A percentile compares a stretch with the other conserved stretches of the same genome.
These are phyloP conservation scores for Suillus occidentalis DNA, from an alignment of 768 basidiomycete species.

Conservation along the genomic window DNA sequence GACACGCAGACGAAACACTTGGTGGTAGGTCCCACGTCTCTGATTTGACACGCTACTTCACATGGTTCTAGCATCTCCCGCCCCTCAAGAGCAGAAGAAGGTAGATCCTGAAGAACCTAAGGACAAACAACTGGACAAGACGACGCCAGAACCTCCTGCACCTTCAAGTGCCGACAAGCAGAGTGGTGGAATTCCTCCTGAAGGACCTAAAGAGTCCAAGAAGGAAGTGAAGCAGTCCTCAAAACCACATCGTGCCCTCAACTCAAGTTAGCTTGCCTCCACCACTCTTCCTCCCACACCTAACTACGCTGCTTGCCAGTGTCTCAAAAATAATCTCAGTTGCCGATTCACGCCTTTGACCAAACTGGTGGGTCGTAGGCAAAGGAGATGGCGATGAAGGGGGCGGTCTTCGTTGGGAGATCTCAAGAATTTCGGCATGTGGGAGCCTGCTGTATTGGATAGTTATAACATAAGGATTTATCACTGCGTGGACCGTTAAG, in stretches of 20 bases:
- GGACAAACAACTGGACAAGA: conserved; percentile 50
- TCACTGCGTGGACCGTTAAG: too few species aligned
- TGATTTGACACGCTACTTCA: not conserved
- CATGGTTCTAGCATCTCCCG: conserved; percentile 30
- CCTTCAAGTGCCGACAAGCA: conserved; percentile 36
- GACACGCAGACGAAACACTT: too few species aligned
- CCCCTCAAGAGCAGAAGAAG: conserved; percentile 31
- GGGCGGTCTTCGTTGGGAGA: too few species aligned
- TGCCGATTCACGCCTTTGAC: conserved; percentile 73
- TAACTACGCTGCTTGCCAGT: conserved; percentile 75
- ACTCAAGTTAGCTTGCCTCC: conserved; percentile 59
- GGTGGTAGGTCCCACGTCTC: conserved; percentile 39
- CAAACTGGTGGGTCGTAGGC: too few species aligned
- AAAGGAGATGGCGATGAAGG: too few species aligned
- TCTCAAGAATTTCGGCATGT: too few species aligned
- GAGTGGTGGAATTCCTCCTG: conserved; percentile 23
- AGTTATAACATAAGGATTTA: too few species aligned
- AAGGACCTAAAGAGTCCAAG: conserved; percentile 35
- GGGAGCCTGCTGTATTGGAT: too few species aligned
- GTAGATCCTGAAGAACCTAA: conserved; percentile 46
- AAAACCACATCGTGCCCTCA: conserved; percentile 57
- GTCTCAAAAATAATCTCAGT: conserved; percentile 63
- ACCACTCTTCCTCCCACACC: conserved; percentile 81
- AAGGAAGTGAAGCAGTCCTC: conserved; percentile 35
- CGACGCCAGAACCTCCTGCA: conserved; percentile 42